Base-by-base conservation (phyloP, 2,329 filamentous ascomycete species). In the Rhytidhysteron rufulum region DNA sequence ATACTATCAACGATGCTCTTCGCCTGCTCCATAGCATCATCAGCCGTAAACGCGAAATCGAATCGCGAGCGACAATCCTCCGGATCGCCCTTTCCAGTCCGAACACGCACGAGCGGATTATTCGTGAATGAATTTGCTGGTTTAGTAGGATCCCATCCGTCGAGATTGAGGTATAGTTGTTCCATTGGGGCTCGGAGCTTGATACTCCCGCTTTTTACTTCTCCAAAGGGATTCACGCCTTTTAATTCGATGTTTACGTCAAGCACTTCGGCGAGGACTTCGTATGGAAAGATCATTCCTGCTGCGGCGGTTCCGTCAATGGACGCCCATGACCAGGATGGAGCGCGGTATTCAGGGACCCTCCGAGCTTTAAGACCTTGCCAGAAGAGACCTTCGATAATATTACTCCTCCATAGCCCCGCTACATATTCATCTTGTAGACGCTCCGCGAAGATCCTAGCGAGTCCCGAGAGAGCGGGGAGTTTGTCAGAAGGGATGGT, bases 251-350 rank as follows among this genome's bases (percentile, higher is more conserved):
- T 17, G 11, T 33, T 11, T 13, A 15, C 15, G 15, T 33, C 31
- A 5, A 33, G 15, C 11, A 33, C 19, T 17, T 15, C 18, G 15
- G 31, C 31, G 10, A 33, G 18, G 3, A 10, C 10, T 4, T 24
- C 27, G 20, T 31, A 42, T 4, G 37, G 33, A 7, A 11, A 7
- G 21, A 9, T 13, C 10, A 36, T 32, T 11, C 36, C 36, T 4
- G 33, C 17, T 32, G 37, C 40, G 24, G 40, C 40, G 19, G 34
- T 38, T 2, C 40, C 40, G 25, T 46, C 34, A 22, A 37, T 37
- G 7, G 44, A 46, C 4, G 44, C 41, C 44, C 44, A 43, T 10
- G 44, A 46, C 44, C 44, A 45, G 8, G 5, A 45, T 9, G 39
- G 43, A n/a, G 43, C 43, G n/a, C 43, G 43, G 32, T 45, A 45